phyloP scores from a whole-genome alignment of 371 early-diverging fungal genomes.

The Blakeslea trispora region DNA sequence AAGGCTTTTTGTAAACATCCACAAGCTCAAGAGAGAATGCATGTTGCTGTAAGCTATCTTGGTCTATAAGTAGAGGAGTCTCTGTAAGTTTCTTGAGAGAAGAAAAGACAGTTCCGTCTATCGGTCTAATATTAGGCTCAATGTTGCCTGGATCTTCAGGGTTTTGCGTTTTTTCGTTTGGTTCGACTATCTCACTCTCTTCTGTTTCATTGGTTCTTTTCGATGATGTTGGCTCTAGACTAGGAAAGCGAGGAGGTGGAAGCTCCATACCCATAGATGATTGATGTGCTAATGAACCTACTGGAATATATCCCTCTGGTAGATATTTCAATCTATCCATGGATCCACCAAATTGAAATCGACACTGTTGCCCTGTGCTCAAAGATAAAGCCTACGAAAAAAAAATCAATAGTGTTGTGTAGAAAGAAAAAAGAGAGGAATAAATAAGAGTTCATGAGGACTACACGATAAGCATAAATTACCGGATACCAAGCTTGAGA shows the following conservation, averaged over 20 bases:
- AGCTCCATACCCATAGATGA: slow-evolving; percentile 15
- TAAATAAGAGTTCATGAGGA: too few relatives aligned
- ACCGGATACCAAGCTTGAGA: slow-evolving; percentile 60
- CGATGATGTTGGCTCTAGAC: neutral
- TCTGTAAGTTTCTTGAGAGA: too few relatives aligned
- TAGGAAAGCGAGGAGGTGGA: slow-evolving; percentile 24
- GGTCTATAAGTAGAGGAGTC: too few relatives aligned
- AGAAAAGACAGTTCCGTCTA: slow-evolving; percentile 11
- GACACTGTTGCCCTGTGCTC: slow-evolving; percentile 45
- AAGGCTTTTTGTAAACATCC: neutral
- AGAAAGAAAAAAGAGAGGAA: too few relatives aligned
- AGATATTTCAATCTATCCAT: slow-evolving; percentile 37
- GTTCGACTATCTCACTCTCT: slow-evolving; percentile 10
- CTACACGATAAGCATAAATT: too few relatives aligned
- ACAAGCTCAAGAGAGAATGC: slow-evolving; percentile 5
- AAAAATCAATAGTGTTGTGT: too few relatives aligned
- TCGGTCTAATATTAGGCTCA: slow-evolving; percentile 28
- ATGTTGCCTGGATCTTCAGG: slow-evolving; percentile 13
- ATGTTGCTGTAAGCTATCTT: neutral
- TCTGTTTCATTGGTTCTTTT: neutral
- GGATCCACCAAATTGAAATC: slow-evolving; percentile 43
- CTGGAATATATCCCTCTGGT: slow-evolving; percentile 32
- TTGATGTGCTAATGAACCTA: slow-evolving; percentile 20
- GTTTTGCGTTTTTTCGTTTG: slow-evolving; percentile 2
- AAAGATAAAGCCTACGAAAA: slow-evolving; percentile 37